Base-by-base conservation (phyloP, 495 filamentous ascomycete species). In the Hyaloscypha variabilis region DNA sequence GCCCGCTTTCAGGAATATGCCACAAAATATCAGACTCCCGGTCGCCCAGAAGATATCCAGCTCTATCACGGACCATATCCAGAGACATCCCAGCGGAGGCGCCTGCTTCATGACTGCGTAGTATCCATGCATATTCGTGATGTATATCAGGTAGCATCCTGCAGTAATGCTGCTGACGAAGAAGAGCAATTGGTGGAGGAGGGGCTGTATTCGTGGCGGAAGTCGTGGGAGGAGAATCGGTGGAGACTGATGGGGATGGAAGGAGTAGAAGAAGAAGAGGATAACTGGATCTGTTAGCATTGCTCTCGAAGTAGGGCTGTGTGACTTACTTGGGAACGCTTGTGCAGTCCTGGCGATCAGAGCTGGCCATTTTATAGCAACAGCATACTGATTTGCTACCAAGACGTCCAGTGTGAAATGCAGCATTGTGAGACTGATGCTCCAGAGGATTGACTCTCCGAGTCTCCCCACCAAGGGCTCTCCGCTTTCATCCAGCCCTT, bases 61-160 rank as follows among this genome's bases (percentile, higher is more conserved):
- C 77, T 99, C 95, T 55, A 97, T 79, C 36, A 97, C 87, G 21
- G 89, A 88, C 95, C 94, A 99, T 17, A 99, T 86, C 94, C 94
- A 97, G 23, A 97, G 74, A 19, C 91, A 93, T 1, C 93, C 96
- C n/a, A 96, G 74, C 24, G 92, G 87, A 24, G 95, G 95, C 0
- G 93, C 91, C 62, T 85, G 87, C 79, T 96, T 96, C 95, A 99
- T 94, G 3, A 97, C 88, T 13, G 88, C 91, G 72, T 92, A 88
- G 70, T 97, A 97, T 0, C 88, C 86, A 60, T 87, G 83, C 30
- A 77, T 81, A 72, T 97, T 99, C 5, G 90, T 92, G 23, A 92
- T 87, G 62, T 89, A 78, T 42, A 98, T 88, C 42, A 97, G 79
- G 75, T 91, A 92, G 74, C 83, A 89, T 6, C 95, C 95, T 0